Base-by-base conservation (phyloP, 805 yeast genomes). In the Schwanniomyces vanrijiae region DNA sequence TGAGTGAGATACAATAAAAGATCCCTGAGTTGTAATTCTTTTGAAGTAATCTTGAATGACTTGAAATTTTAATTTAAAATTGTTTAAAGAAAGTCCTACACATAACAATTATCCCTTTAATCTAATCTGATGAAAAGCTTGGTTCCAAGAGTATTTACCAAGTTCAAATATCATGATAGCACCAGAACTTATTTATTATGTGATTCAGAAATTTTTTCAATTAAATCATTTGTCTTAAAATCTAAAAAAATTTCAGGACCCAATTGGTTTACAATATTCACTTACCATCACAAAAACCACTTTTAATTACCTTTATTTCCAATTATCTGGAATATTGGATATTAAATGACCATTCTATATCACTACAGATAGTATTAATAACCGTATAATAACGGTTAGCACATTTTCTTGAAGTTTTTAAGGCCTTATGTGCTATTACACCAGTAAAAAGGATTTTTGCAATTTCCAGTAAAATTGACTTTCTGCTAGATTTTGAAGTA, bases 401-500 rank as follows among this genome's bases (percentile, higher is more conserved):
- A 49, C 55, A 63, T 61, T 84, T 73, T 46, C 79, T 80, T 47
- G 94, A 88, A 35, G 88, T 84, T 77, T 88, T 88, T 64, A 88
- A 75, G 39, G 95, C 96, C 77, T 88, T 88, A 83, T 88, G 89
- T 48, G 86, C 95, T 33, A 96, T 88, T 67, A 88, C 83, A 69
- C 96, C 96, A 34, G 95, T 96, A 75, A 96, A 88, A 61, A 89
- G 79, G 62, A 88, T 82, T 58, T 96, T 96, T 10, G 95, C 83
- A 51, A 82, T 78, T 54, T 73, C 76, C 44, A 90, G 90, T 58
- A n/a, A n/a, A 88, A 78, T 63, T 88, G 90, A 35, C 86, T 72
- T 49, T 83, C 86, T 59, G 77, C 60, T 49, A 94, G 90, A 58
- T 88, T 81, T 55, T 77, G 73, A 37, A 95, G 95, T 33, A 94